phyloP scores from a whole-genome alignment of 176 grass and related monocot species.

The Ensete glaucum region DNA sequence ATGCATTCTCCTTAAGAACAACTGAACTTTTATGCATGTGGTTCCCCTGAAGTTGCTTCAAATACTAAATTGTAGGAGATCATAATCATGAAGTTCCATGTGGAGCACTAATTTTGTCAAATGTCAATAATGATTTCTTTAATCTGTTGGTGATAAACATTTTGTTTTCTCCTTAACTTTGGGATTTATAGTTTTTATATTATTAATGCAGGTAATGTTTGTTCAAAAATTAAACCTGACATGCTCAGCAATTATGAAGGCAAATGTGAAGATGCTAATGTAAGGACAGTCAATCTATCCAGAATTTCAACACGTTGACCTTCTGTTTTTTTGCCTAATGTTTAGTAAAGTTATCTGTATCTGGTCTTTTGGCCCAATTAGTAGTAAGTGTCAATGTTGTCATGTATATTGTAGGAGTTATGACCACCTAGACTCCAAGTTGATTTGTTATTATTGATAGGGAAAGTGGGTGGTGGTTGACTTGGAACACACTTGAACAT shows the following conservation, averaged over 20 bases:
- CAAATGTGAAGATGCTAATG: conserved; percentile 5
- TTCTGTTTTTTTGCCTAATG: too few relatives aligned
- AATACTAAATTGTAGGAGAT: not conserved
- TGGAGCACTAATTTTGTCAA: not conserved
- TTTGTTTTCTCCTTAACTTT: not conserved
- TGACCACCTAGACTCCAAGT: too few relatives aligned
- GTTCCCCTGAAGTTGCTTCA: too few relatives aligned
- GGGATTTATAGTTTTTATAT: not conserved
- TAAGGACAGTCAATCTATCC: not conserved
- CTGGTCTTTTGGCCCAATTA: too few relatives aligned
- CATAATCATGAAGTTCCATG: not conserved
- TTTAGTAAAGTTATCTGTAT: too few relatives aligned
- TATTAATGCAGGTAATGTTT: not conserved
- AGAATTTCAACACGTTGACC: not conserved
- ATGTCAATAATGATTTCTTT: not conserved
- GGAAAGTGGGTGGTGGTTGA: too few relatives aligned
- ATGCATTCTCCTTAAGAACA: too few relatives aligned
- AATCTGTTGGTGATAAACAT: not conserved
- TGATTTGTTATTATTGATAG: too few relatives aligned
- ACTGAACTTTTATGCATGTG: too few relatives aligned
- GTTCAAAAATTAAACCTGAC: conserved; percentile 2
- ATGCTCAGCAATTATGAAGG: not conserved
- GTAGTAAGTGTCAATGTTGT: too few relatives aligned
- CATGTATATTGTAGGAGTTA: too few relatives aligned
- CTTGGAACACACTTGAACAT: too few relatives aligned